A percentile compares a stretch with the other conserved stretches of the same genome.
Evolutionary conservation across 2,329 filamentous ascomycete genomes (phyloP).

Genomic region (Hypoxylon sp.): DNA sequence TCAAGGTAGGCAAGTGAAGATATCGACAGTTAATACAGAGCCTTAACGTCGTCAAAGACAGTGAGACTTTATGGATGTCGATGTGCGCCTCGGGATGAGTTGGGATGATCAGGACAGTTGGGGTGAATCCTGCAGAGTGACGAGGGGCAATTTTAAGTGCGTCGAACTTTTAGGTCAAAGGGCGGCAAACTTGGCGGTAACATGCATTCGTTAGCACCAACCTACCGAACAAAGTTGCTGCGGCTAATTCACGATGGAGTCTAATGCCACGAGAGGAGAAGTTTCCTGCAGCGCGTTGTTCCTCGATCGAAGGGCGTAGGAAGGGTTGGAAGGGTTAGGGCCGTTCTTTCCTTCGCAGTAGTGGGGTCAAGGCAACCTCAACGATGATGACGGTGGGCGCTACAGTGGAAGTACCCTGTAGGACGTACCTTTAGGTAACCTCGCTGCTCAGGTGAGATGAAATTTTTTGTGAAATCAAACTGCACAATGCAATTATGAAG

Average conservation of each 20-base stretch:
- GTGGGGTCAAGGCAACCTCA: conserved; percentile 28
- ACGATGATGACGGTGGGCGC: conserved; percentile 24
- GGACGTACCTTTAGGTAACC: neutral
- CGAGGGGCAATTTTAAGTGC: conserved; percentile 32
- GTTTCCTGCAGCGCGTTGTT: conserved; percentile 10
- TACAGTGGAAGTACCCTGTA: neutral
- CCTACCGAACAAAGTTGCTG: conserved; percentile 3
- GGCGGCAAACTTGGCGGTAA: conserved; percentile 7
- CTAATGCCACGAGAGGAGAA: conserved; percentile 2
- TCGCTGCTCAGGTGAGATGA: neutral
- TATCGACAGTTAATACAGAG: neutral
- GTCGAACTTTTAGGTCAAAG: conserved; percentile 8
- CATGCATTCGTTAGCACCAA: conserved; percentile 10
- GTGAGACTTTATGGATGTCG: neutral
- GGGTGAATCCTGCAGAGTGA: conserved; percentile 23
- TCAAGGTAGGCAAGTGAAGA: neutral
- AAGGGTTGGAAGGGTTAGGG: conserved; percentile 41
- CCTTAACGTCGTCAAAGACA: neutral
- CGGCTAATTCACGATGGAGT: conserved; percentile 1
- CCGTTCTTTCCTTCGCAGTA: conserved; percentile 28
- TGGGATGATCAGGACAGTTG: conserved; percentile 20
- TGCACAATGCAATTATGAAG: conserved; percentile 28
- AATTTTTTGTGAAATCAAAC: conserved; percentile 33
- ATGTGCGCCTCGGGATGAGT: conserved; percentile 8
- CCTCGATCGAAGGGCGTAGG: conserved; percentile 2